Base-by-base conservation (phyloP, 768 basidiomycete genomes). In the Termitomyces sp. region DNA sequence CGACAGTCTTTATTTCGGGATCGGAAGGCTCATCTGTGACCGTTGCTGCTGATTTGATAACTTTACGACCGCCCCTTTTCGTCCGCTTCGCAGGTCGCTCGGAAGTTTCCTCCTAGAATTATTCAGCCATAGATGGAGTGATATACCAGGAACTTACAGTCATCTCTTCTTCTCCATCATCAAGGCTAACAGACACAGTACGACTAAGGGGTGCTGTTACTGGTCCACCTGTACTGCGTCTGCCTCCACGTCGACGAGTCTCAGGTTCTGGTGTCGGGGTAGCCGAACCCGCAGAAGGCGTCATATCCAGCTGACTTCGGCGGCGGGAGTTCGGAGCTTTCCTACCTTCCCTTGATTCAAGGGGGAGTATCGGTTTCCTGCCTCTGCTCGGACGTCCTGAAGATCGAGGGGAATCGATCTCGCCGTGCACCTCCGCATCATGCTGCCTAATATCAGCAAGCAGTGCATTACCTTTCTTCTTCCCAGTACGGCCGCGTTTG, bases 381-480 rank as follows among this genome's bases (percentile, higher is more conserved):
- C 81, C 79, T 60, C 83, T 71, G 64, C 73, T 77, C 40, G 73
- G 66, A 11, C 77, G 73, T 12, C 72, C 76, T n/a, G 68, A 68
- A 53, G 74, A 70, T 8, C 77, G 72, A 15, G 75, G 69, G 15
- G 79, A 74, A 43, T 70, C 74, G 14, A 66, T 60, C 46, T 74
- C 74, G 1, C 73, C 66, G 61, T 77, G 71, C 17, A 85, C 77
- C 63, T 83, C 81, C 54, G 79, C 87, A 70, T 92, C 91, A 66
- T 90, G 89, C 72, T 86, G 81, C 52, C 86, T 80, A 62, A 96
- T 94, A 73, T 95, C 93, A 17, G 89, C 79, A 56, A 96, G 77
- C 56, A 96, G 73, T 2, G 86, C 91, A 66, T 91, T 91, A 52
- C 91, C 89, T 75, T 90, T 92, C 76, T 87, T 87, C 76, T 89